Base-by-base conservation (phyloP, 345 rosid genomes). In the Chamaenerion angustifolium region DNA sequence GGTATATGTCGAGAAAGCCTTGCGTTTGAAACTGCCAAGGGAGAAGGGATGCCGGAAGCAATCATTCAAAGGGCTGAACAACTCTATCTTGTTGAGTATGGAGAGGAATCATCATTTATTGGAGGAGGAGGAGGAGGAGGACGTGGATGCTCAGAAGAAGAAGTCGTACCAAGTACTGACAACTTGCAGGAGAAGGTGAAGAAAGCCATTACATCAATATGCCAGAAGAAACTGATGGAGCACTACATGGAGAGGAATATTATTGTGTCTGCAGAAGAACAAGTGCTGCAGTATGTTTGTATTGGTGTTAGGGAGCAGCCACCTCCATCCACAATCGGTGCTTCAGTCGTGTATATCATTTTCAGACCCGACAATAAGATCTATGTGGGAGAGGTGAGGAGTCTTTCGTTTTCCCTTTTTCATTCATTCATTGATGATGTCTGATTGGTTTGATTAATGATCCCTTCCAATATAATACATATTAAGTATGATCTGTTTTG, bases 21-120 rank as follows among this genome's bases (percentile, higher is more conserved):
- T 40, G 98, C 98, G 46, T 92, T 92, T 69, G 96, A 92, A 77
- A 92, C 98, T 11, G 98, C 98, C 37, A 83, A 71, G 75, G 79
- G 49, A 60, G 98, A 92, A 77, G 98, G 98, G n/a, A 63, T 92
- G 54, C 77, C 95, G 0, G 89, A 82, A 61, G 37, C 48, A 13
- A 46, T 92, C 43, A 76, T 92, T 58, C 77, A 71, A 62, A 75
- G 96, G 74, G 98, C 96, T 8, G 78, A 92, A 72, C 87, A 76
- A 45, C 79, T 92, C 50, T 92, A 92, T 66, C 52, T 5, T 31
- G 1, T 64, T 48, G 70, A 71, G 62, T 53, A 43, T 35, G 16
- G n/a, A n/a, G n/a, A 58, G 64, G 54, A 64, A 47, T 60, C 51
- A 42, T 62, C 31, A 40, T 48, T 31, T 43, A 51, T 61, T 14